Evolutionary conservation across 306 rosid genomes (phyloP).

Genomic region (Cucumis sativus): Cucumber_9930_V3 NC_026659.2:21398001-21398500

Average conservation of each 20-base stretch:
- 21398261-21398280: background rate
- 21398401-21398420: constrained; percentile 69
- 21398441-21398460: constrained; percentile 48
- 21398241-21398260: background rate
- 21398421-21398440: constrained; percentile 47
- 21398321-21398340: constrained; percentile 54
- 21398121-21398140: constrained; percentile 57
- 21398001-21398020: background rate
- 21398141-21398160: constrained; percentile 48
- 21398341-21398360: constrained; percentile 48
- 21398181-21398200: constrained; percentile 53
- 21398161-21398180: constrained; percentile 23
- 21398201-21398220: constrained; percentile 22
- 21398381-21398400: constrained; percentile 21
- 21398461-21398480: constrained; percentile 37
- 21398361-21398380: constrained; percentile 38
- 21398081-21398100: constrained; percentile 37
- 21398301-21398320: constrained; percentile 51
- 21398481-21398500: constrained; percentile 33
- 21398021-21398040: background rate
- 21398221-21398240: background rate
- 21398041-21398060: constrained; percentile 43
- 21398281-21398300: constrained; percentile 27
- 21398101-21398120: constrained; percentile 18
- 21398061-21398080: constrained; percentile 52